Evolutionary conservation across 345 rosid species (phyloP).

Genomic region (Corymbia maculata): DNA sequence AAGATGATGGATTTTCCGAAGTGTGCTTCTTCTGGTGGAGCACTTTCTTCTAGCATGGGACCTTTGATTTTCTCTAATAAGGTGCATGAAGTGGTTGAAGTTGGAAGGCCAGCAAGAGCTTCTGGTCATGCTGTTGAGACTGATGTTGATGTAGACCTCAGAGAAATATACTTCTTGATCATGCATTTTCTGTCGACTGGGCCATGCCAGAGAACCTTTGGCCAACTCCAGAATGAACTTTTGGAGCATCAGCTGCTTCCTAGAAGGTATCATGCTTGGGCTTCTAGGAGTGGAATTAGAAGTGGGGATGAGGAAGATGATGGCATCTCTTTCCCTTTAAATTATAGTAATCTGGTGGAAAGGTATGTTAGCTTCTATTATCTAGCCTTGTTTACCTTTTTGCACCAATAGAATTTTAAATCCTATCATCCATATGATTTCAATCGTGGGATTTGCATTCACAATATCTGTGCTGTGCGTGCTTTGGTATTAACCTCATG

Average conservation of each 20-base stretch:
- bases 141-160: slow-evolving; percentile 53
- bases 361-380: slow-evolving; percentile 32
- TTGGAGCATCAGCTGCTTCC: slow-evolving; percentile 82
- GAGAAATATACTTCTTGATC: slow-evolving; percentile 87
- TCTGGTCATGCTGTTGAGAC: slow-evolving; percentile 15
- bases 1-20: slow-evolving; percentile 46
- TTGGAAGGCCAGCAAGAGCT: slow-evolving; percentile 34
- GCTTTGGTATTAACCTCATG: background rate
- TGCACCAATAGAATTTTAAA: background rate
- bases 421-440: background rate
- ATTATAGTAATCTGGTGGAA: slow-evolving; percentile 51
- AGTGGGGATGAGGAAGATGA: slow-evolving; percentile 44
- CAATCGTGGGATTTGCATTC: background rate
- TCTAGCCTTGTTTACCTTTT: background rate
- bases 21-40: slow-evolving; percentile 25
- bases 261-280: slow-evolving; percentile 94
- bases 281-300: slow-evolving; percentile 55
- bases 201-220: slow-evolving; percentile 65
- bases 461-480: background rate
- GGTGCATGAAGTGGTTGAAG: slow-evolving; percentile 27
- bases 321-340: slow-evolving; percentile 74
- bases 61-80: slow-evolving; percentile 25
- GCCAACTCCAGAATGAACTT: slow-evolving; percentile 56
- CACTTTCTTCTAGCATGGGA: slow-evolving; percentile 39
- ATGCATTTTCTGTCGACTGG: slow-evolving; percentile 84